Base-by-base conservation (phyloP, 345 rosid species). In the Eucalyptus polybractea region DNA sequence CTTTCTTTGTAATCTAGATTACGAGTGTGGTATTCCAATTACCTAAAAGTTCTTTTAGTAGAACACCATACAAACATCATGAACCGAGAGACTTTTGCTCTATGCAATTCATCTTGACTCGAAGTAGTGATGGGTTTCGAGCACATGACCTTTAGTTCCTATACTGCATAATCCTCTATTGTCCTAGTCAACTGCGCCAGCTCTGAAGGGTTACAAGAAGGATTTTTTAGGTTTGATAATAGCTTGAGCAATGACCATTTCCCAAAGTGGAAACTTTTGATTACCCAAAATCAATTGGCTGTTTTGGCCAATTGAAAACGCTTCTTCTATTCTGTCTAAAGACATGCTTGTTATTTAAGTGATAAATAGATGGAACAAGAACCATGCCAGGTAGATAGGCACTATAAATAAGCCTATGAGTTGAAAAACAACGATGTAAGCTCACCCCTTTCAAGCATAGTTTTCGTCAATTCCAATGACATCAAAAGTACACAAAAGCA, bases 381-480 rank as follows among this genome's bases (percentile, higher is more conserved):
- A 21, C 8, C 15, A 10, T 76, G 7, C 22, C 1, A 10, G 5
- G 0, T 53, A 53, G 10, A 19, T 2, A 53, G 24, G 0, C 56
- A 10, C 83, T 40, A 76, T 22, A 76, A 40, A 76, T 19, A 72
- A 72, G 83, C 47, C 85, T 40, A 22, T 11, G 29, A 76, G 29
- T 76, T 11, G 47, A 76, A 76, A 76, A 40, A 11, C 24, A 76
- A 76, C 3, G 7, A 10, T 7, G 0, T 25, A 76, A 76, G 83
- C 47, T 10, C 83, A 6, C 27, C 14, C 81, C 14, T 76, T 76
- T 76, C 27, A n/a, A 65, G 40, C 33, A n/a, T 65, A 37, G 83
- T 37, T 37, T 76, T 37, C 42, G 15, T 40, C 83, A 40, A 76
- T 76, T 76, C 47, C 47, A 76, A 40, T 40, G 15, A 40, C 83